phyloP scores from a whole-genome alignment of 129 eudicot genomes.

The Heracleum sosnowskyi region DNA sequence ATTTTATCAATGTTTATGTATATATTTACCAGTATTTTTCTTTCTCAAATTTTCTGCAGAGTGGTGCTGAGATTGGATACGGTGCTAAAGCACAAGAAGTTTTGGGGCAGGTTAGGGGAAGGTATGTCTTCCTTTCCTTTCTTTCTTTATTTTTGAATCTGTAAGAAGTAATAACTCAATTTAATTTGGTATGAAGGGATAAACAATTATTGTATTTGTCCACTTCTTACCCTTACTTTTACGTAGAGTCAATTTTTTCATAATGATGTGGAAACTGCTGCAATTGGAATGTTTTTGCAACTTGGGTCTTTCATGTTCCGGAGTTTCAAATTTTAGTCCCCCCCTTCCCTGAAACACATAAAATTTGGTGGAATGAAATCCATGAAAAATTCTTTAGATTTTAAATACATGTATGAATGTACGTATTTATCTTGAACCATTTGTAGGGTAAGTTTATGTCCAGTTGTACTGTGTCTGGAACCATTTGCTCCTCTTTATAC shows the following conservation, averaged over 20 bases:
- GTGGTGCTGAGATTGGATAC: conserved; percentile 82
- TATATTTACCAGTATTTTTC: not conserved
- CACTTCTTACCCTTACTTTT: not conserved
- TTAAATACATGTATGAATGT: not conserved
- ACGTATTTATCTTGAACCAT: not conserved
- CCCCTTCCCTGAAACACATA: no score
- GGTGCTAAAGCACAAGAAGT: conserved; percentile 98
- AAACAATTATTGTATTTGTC: not conserved
- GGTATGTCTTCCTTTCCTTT: no score
- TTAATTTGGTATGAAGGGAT: not conserved
- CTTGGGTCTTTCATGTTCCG: not conserved
- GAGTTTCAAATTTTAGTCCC: not conserved
- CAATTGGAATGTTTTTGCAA: not conserved
- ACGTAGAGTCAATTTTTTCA: not conserved
- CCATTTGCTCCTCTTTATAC: not conserved
- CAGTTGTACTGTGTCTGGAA: not conserved
- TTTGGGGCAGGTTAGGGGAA: conserved; percentile 88
- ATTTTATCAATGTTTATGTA: not conserved
- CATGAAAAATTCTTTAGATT: not conserved
- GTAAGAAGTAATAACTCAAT: not conserved
- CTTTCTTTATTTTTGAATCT: no score
- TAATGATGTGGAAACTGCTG: not conserved
- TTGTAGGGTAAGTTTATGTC: not conserved
- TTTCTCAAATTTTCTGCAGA: conserved; percentile 30
- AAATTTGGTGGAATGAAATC: no score